Conservation (phyloP, 257 asterid species). For the Forsythia viridissima region DNA sequence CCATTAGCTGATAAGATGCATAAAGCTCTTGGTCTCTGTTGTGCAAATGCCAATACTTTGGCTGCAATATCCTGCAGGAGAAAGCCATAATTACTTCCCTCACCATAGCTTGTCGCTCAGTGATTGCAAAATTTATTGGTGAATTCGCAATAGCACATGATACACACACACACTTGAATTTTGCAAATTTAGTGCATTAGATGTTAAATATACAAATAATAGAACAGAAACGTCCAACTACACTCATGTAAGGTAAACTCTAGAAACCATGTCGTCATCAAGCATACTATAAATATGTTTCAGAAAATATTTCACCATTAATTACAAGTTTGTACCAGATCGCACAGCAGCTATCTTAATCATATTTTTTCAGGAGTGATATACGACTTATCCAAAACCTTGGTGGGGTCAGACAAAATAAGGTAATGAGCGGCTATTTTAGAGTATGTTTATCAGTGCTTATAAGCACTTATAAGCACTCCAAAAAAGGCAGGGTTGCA, state of each 20-base stretch:
- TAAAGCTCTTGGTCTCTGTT: constrained; percentile 91
- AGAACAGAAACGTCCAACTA: not conserved
- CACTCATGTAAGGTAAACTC: not conserved
- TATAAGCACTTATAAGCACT: not conserved
- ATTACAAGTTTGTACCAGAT: not conserved
- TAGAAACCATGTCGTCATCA: not conserved
- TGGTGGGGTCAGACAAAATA: not conserved
- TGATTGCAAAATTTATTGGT: not conserved
- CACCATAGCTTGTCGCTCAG: not conserved
- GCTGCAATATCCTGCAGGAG: constrained; percentile 79
- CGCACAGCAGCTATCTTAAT: not conserved
- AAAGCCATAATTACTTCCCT: constrained; percentile 15
- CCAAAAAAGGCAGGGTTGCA: not conserved
- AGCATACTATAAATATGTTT: not conserved
- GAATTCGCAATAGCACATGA: not conserved
- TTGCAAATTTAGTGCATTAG: not conserved
- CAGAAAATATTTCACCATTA: not conserved
- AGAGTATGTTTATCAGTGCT: no score
- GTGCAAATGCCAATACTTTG: constrained; percentile 84
- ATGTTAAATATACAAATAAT: not conserved
- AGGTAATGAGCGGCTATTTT: not conserved
- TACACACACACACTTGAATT: not conserved
- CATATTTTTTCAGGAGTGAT: not conserved
- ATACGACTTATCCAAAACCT: not conserved
- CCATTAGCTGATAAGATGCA: constrained; percentile 90